Base-by-base conservation (phyloP, 768 basidiomycete species). In the Neoboletus subvelutipes region DNA sequence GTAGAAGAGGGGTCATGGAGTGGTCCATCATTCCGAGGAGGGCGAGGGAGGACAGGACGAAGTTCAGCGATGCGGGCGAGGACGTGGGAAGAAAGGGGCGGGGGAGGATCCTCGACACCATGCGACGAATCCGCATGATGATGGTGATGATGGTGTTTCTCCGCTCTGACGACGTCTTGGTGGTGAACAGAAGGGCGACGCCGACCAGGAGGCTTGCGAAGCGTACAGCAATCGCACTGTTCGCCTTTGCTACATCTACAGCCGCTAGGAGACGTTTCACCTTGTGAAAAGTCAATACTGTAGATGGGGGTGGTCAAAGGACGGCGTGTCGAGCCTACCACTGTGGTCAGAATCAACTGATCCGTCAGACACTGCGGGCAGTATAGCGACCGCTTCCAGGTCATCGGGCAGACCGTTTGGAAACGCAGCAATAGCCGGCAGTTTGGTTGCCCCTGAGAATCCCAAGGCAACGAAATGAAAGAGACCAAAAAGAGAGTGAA, bases 361-460 rank as follows among this genome's bases (percentile, higher is more conserved):
- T 61, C 78, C 77, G 62, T 86, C 84, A 50, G 78, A 77, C 24
- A 71, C 66, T 61, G 63, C 55, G 57, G 68, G 71, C 54, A 73
- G 51, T 46, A 71, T 57, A 52, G 67, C 72, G 52, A 72, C 62
- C 78, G 84, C 80, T 78, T 81, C 85, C 76, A 87, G 78, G 72
- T 82, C 81, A 71, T 82, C 78, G 18, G 87, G 86, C 40, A 92
- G 79, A 75, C 90, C 90, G 66, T 86, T 76, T 59, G 90, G 90
- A 77, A 90, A 92, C 78, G 89, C 80, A 80, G 90, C 87, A 76
- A 81, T 75, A 66, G 82, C 81, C 66, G 83, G 80, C 67, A 85
- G 76, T 76, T 83, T 83, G 59, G 78, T 81, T 63, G 73, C 75
- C 65, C 80, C 87, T 87, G 48, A 39, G 54, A 45, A 57, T 50